Base-by-base conservation (phyloP, 75 land plant genomes). In the Selaginella moellendorffii region DNA sequence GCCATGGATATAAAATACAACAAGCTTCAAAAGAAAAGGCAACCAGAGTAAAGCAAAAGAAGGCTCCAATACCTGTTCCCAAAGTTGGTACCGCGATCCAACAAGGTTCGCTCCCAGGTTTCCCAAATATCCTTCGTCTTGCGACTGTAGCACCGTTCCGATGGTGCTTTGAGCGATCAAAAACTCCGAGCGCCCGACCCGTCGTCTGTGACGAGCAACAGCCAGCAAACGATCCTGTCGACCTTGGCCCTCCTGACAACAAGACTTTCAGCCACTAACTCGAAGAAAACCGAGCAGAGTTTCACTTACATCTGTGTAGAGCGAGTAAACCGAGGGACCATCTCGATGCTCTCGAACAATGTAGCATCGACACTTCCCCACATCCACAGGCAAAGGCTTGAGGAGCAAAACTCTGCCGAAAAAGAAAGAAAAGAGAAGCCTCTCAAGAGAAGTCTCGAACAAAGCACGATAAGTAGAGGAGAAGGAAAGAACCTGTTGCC, bases 241-340 rank as follows among this genome's bases (percentile, higher is more conserved):
- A 20, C 91, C 91, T 36, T 79, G 74, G 5, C 91, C 91, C 67
- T 87, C 91, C 91, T 87, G 71, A n/a, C n/a, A n/a, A n/a, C n/a
- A n/a, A n/a, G n/a, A n/a, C n/a, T n/a, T n/a, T n/a, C n/a, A n/a
- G n/a, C n/a, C n/a, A n/a, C n/a, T n/a, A n/a, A n/a, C n/a, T n/a
- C n/a, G n/a, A n/a, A n/a, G n/a, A n/a, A n/a, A n/a, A n/a, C n/a
- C n/a, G n/a, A n/a, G n/a, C n/a, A n/a, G n/a, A n/a, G n/a, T n/a
- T 21, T 25, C 54, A 27, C 77, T 71, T 69, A 87, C 91, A 79
- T 84, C 74, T 5, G 91, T 87, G 54, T 81, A 87, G 1, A 87
- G 78, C 31, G 87, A 77, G 68, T 84, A 87, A 8, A 87, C 53
- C 25, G 75, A 31, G 0, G 69, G 54, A 14, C 74, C 86, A 2